Evolutionary conservation across 2,329 filamentous ascomycete species (phyloP).

Genomic region (Aspergillus terreus): DNA sequence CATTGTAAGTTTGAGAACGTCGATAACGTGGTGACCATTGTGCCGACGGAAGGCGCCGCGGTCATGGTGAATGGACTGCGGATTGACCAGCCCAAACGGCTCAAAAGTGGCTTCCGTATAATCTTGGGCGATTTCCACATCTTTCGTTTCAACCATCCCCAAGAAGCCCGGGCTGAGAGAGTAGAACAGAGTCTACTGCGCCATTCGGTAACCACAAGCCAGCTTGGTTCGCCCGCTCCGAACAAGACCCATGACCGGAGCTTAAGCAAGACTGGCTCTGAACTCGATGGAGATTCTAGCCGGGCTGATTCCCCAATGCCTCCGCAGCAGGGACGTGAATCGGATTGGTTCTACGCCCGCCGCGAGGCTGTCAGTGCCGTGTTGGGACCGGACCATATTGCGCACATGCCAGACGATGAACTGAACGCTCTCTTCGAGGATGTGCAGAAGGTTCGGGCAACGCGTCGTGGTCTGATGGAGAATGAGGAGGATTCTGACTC

Average conservation of each 20-base stretch:
- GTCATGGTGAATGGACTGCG: constrained; percentile 97
- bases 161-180: constrained; percentile 89
- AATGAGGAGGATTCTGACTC: constrained; percentile 80
- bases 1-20: constrained; percentile 93
- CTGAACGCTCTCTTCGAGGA: constrained; percentile 91
- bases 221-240: constrained; percentile 63
- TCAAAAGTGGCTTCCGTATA: constrained; percentile 89
- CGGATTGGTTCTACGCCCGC: constrained; percentile 91
- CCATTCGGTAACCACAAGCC: constrained; percentile 67
- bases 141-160: constrained; percentile 95
- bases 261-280: constrained; percentile 74
- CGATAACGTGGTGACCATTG: constrained; percentile 87
- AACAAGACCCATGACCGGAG: constrained; percentile 69
- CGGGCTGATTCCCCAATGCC: constrained; percentile 77
- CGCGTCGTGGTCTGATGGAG: constrained; percentile 66
- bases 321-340: constrained; percentile 66
- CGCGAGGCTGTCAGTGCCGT: constrained; percentile 90
- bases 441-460: constrained; percentile 81
- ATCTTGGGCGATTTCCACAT: constrained; percentile 98
- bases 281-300: constrained; percentile 67
- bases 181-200: constrained; percentile 83
- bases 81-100: constrained; percentile 76
- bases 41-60: constrained; percentile 85
- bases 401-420: constrained; percentile 87
- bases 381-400: constrained; percentile 84